These are phyloP conservation scores for Pogostemon cablin DNA, from an alignment of 257 asterid species.

Conservation along the genomic window DNA sequence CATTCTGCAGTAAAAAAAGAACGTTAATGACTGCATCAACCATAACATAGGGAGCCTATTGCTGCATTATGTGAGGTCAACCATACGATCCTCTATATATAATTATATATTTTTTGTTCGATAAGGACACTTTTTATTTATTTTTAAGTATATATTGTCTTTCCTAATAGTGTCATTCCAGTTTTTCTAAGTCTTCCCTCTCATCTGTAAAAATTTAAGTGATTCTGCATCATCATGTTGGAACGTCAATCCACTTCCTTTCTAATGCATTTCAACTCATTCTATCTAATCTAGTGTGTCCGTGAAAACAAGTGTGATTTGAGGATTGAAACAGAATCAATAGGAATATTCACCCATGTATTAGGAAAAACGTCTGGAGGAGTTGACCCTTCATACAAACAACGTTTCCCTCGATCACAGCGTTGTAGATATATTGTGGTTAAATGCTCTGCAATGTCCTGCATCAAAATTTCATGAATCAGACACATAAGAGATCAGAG, in stretches of 20 bases:
- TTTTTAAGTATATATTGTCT: background rate
- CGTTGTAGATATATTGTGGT: constrained; percentile 81
- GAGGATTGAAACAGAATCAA: constrained; percentile 17
- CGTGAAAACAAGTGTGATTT: background rate
- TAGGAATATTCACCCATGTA: constrained; percentile 50
- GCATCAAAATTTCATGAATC: constrained; percentile 31
- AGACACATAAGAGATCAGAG: constrained; percentile 6
- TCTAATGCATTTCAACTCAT: background rate
- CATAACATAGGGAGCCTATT: too few relatives aligned
- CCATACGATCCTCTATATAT: background rate
- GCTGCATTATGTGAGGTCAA: background rate
- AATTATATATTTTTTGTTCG: background rate
- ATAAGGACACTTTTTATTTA: background rate
- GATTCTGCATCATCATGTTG: background rate
- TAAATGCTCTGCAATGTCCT: constrained; percentile 99
- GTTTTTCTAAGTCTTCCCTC: background rate
- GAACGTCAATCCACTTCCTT: background rate
- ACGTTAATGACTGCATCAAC: background rate
- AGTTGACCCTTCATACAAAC: constrained; percentile 92
- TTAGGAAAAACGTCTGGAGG: constrained; percentile 85
- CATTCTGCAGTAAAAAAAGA: constrained; percentile 43
- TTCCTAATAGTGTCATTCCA: background rate
- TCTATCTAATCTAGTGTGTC: background rate
- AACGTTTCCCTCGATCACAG: constrained; percentile 90
- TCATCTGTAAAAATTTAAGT: background rate